These are phyloP conservation scores for Escallonia herrerae DNA, from an alignment of 129 eudicot genomes.

Conservation along the genomic window DNA sequence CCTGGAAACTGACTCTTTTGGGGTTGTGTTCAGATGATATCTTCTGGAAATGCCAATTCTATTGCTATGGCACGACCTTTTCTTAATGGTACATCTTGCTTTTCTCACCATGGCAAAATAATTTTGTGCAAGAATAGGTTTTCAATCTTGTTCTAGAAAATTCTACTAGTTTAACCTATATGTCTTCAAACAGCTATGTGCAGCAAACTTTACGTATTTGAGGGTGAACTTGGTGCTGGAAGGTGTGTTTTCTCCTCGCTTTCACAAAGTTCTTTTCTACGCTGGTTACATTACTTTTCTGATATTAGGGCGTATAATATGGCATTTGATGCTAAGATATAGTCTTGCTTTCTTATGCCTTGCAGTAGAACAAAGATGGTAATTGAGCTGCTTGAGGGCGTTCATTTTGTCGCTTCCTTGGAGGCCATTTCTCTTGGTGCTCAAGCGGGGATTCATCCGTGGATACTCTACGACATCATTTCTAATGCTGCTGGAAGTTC, in stretches of 20 bases:
- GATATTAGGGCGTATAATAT: not conserved
- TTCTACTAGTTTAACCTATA: constrained; percentile 2
- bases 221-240: constrained; percentile 66
- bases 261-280: not conserved
- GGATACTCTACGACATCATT: constrained; percentile 81
- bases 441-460: constrained; percentile 92
- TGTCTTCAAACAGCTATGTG: constrained; percentile 48
- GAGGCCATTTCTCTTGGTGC: constrained; percentile 94
- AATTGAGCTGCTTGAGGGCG: constrained; percentile 78
- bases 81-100: constrained; percentile 36
- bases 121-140: not conserved
- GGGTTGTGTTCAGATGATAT: constrained; percentile 29
- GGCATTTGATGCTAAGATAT: constrained; percentile 15
- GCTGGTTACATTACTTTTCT: not conserved
- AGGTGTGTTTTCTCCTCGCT: constrained; percentile 30
- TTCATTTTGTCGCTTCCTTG: constrained; percentile 84
- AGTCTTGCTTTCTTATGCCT: constrained; percentile 14
- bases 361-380: constrained; percentile 75
- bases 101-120: not conserved
- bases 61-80: constrained; percentile 42
- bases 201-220: constrained; percentile 37
- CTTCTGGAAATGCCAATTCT: constrained; percentile 50
- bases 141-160: not conserved
- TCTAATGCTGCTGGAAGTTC: constrained; percentile 98
- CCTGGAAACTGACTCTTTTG: not conserved